These are phyloP conservation scores for Neodidymelliopsis sp. DNA, from an alignment of 2,329 filamentous ascomycete genomes.

Conservation along the genomic window DNA sequence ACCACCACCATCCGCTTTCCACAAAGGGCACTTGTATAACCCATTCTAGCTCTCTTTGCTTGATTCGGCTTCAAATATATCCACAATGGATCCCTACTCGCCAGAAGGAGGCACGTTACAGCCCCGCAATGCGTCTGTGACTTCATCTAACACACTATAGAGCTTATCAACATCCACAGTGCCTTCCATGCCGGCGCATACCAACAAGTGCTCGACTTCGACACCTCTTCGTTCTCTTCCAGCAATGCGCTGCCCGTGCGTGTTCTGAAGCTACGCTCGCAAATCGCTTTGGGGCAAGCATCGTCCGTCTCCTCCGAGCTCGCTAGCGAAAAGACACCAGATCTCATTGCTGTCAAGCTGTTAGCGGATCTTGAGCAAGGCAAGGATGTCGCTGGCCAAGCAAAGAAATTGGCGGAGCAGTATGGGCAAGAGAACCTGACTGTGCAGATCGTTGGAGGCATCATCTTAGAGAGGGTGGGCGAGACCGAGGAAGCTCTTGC, in stretches of 20 bases:
- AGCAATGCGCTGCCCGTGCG: slow-evolving; percentile 80
- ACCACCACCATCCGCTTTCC: slow-evolving; percentile 20
- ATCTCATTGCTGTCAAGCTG: slow-evolving; percentile 77
- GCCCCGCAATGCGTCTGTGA: background rate
- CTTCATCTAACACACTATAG: slow-evolving; percentile 48
- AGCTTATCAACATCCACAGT: slow-evolving; percentile 72
- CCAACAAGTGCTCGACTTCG: slow-evolving; percentile 84
- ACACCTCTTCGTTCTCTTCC: slow-evolving; percentile 77
- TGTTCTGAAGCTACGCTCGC: slow-evolving; percentile 80
- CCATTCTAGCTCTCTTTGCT: slow-evolving; percentile 6
- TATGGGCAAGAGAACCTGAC: slow-evolving; percentile 73
- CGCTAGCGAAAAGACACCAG: slow-evolving; percentile 69
- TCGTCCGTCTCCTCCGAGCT: slow-evolving; percentile 74
- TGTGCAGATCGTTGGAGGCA: slow-evolving; percentile 84
- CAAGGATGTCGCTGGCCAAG: slow-evolving; percentile 60
- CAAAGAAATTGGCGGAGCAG: slow-evolving; percentile 73
- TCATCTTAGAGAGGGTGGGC: slow-evolving; percentile 78
- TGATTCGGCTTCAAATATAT: background rate
- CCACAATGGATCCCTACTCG: slow-evolving; percentile 65
- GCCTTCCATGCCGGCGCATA: slow-evolving; percentile 81
- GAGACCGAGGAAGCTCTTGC: slow-evolving; percentile 86
- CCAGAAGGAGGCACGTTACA: slow-evolving; percentile 64
- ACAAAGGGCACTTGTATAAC: slow-evolving; percentile 1
- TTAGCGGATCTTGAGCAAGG: slow-evolving; percentile 69
- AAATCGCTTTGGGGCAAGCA: slow-evolving; percentile 81